Base-by-base conservation (phyloP, 169 alveolate species). In the Theileria orientalis region DNA sequence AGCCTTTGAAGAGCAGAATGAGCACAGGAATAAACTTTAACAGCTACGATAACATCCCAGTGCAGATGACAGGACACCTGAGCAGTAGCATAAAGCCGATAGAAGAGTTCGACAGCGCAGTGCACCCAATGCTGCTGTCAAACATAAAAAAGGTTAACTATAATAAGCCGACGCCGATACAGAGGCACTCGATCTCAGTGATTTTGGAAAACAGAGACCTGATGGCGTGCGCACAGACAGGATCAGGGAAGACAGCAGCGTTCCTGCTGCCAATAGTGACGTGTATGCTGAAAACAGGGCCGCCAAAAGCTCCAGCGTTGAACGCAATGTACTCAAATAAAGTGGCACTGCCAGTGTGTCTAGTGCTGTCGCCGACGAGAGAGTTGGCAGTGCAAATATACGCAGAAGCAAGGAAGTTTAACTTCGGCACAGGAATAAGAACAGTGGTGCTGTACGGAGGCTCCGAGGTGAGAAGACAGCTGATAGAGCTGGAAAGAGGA, bases 161-260 rank as follows among this genome's bases (percentile, higher is more conserved):
- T 85, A 95, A 95, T 47, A 88, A 90, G 74, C 98, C 98, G 25
- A 96, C 99, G 7, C 96, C 98, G 3, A 94, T 98, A 33, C 98
- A 98, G 92, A 94, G 94, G 80, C 94, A 95, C 78, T 88, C 97
- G 29, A 96, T 98, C 51, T 98, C 99, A 16, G 90, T 94, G 54
- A 89, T 96, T 0, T 73, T 96, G 66, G 84, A 93, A 16, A 96
- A 95, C 42, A 90, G 96, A 66, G 99, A 98, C 78, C 78, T 97
- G 68, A 92, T 96, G 90, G 99, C 98, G 2, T 94, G 97, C 77
- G 99, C 99, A 1, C 98, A 96, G 69, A 97, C 99, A 25, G 99
- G 99, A 5, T 93, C 98, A 27, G 99, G 99, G 0, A 98, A 98
- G 79, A 98, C 99, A 3, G 98, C 98, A 3, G 98, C 99, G 6